Percentiles rank a stretch among this genome's conserved stretches.
These are phyloP conservation scores for Phytophthora aleatoria DNA, from an alignment of 352 stramenopile species.

Conservation along the genomic window DNA sequence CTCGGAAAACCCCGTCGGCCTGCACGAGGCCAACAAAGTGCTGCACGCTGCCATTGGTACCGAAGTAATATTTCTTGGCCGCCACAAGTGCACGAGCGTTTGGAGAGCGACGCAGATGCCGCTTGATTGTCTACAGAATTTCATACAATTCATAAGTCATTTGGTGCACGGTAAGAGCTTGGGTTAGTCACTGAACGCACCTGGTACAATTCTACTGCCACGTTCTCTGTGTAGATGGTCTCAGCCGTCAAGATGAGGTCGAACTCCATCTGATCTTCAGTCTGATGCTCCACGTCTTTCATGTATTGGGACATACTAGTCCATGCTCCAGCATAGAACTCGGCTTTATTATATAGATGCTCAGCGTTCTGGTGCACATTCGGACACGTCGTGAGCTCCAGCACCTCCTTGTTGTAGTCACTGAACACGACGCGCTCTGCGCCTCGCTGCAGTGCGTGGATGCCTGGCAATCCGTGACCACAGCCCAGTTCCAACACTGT, in stretches of 20 bases:
- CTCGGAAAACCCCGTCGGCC: slow-evolving; percentile 50
- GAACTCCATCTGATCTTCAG: slow-evolving; percentile 48
- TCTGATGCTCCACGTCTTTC: slow-evolving; percentile 38
- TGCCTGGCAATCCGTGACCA: slow-evolving; percentile 77
- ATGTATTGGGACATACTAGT: slow-evolving; percentile 62
- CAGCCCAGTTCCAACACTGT: slow-evolving; percentile 80
- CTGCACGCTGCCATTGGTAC: slow-evolving; percentile 86
- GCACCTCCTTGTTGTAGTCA: slow-evolving; percentile 90
- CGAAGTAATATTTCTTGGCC: slow-evolving; percentile 90
- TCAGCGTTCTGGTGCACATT: slow-evolving; percentile 68
- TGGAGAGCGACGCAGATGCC: slow-evolving; percentile 53
- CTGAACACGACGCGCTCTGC: slow-evolving; percentile 76
- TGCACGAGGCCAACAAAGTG: slow-evolving; percentile 74
- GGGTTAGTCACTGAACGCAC: slow-evolving; percentile 27
- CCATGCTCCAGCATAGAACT: slow-evolving; percentile 85
- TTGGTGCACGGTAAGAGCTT: background rate
- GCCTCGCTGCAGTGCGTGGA: slow-evolving; percentile 71
- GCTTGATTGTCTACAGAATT: slow-evolving; percentile 67
- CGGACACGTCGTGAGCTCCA: slow-evolving; percentile 83
- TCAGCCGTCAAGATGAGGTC: slow-evolving; percentile 85
- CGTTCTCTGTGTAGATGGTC: slow-evolving; percentile 85
- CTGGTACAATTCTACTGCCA: slow-evolving; percentile 72
- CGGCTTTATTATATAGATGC: slow-evolving; percentile 40
- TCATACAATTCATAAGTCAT: background rate
- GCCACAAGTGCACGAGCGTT: slow-evolving; percentile 66